These are phyloP conservation scores for Hylodesmum podocarpum DNA, from an alignment of 306 rosid species.

Conservation along the genomic window DNA sequence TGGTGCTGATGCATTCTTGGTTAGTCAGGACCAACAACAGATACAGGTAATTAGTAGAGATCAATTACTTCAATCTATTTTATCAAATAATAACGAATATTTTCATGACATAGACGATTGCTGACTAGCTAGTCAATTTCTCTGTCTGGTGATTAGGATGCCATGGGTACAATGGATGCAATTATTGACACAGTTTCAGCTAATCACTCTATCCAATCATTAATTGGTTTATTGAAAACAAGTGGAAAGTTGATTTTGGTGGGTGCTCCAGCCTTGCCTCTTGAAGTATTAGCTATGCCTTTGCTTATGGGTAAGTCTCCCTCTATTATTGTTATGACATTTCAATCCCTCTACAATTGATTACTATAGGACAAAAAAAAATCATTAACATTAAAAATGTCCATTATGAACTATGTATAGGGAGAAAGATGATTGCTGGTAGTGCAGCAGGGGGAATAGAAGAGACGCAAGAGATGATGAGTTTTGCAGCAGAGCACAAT, in stretches of 20 bases:
- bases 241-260: conserved; percentile 43
- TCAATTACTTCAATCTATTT: not conserved
- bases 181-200: conserved; percentile 52
- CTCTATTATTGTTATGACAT: not conserved
- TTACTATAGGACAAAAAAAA: not conserved
- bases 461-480: conserved; percentile 43
- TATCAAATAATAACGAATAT: not conserved
- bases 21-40: conserved; percentile 36
- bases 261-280: conserved; percentile 36
- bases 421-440: conserved; percentile 41
- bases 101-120: not conserved
- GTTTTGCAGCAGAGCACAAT: conserved; percentile 33
- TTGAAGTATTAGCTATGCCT: conserved; percentile 31
- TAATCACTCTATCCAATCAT: conserved; percentile 34
- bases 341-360: not conserved
- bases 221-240: conserved; percentile 35
- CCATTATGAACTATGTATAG: not conserved
- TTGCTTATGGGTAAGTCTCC: conserved; percentile 29
- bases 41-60: conserved; percentile 40
- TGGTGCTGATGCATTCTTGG: conserved; percentile 37
- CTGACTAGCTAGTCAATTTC: not conserved
- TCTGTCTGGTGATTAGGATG: conserved; percentile 13
- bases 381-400: not conserved
- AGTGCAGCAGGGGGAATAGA: conserved; percentile 30
- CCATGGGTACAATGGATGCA: conserved; percentile 44